These are phyloP conservation scores for Naganishia albida DNA, from an alignment of 1,284 basidiomycete genomes.

Conservation along the genomic window DNA sequence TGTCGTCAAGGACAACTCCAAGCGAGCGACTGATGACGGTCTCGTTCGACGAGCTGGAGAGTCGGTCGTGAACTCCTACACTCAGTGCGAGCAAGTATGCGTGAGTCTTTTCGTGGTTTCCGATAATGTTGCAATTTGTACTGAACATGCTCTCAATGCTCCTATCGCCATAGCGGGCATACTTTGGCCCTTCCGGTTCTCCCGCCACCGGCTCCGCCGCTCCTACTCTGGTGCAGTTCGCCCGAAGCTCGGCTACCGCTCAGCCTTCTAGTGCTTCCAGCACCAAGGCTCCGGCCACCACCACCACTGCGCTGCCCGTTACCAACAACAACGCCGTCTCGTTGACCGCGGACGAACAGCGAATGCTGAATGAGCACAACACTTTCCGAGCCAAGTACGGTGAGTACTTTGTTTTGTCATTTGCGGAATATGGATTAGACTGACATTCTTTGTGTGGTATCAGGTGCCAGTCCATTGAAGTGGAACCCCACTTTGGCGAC, in stretches of 20 bases:
- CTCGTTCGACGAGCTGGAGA: conserved; percentile 14
- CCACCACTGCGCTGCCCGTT: conserved; percentile 2
- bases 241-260: conserved; percentile 13
- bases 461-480: conserved; percentile 26
- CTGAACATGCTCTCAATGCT: background rate
- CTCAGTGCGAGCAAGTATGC: conserved; percentile 25
- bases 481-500: conserved; percentile 24
- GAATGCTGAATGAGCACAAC: conserved; percentile 26
- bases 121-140: background rate
- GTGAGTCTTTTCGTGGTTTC: conserved; percentile 1
- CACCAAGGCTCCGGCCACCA: conserved; percentile 1
- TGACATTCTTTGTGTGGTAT: background rate
- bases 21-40: conserved; percentile 11
- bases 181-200: conserved; percentile 18
- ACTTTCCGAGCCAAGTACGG: conserved; percentile 30
- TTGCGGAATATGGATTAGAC: background rate
- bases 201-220: conserved; percentile 2
- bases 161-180: conserved; percentile 8
- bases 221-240: conserved; percentile 16
- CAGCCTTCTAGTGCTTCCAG: background rate
- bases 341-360: conserved; percentile 21
- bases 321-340: conserved; percentile 13
- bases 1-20: conserved; percentile 24
- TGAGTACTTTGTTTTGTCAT: background rate
- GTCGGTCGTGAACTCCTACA: conserved; percentile 17